Percentiles rank a stretch among this genome's conserved stretches.
phyloP scores from a whole-genome alignment of 1,284 basidiomycete genomes.

The Naganishia sp. region DNA sequence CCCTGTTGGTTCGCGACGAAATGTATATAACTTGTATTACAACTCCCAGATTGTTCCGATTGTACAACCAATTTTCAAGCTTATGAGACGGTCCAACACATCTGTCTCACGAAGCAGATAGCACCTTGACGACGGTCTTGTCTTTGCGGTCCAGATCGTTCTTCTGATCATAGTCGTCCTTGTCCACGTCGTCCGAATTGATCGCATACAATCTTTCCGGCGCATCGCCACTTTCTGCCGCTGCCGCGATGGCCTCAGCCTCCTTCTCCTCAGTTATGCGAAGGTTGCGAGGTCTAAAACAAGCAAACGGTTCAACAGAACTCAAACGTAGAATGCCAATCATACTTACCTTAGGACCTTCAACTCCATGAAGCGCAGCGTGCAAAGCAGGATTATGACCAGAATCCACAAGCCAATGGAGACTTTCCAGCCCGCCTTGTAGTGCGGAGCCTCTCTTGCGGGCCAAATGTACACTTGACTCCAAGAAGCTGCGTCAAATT shows the following conservation, averaged over 20 bases:
- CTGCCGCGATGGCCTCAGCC: slow-evolving; percentile 15
- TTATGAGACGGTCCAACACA: neutral
- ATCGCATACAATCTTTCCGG: neutral
- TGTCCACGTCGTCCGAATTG: slow-evolving; percentile 19
- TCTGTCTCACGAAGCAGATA: slow-evolving; percentile 8
- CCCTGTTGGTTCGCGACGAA: no score
- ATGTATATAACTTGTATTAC: neutral
- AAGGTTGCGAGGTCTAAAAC: slow-evolving; percentile 36
- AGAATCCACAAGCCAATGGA: slow-evolving; percentile 43
- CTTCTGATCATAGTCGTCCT: slow-evolving; percentile 5
- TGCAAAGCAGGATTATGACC: slow-evolving; percentile 38
- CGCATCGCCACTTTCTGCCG: slow-evolving; percentile 5
- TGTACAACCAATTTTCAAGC: no score
- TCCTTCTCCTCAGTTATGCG: slow-evolving; percentile 36
- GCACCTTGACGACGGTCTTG: slow-evolving; percentile 11
- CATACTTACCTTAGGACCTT: slow-evolving; percentile 37
- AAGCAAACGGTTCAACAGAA: neutral
- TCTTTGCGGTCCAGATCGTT: slow-evolving; percentile 8
- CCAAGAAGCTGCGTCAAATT: slow-evolving; percentile 42
- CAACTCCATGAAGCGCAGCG: slow-evolving; percentile 38
- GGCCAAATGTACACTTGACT: slow-evolving; percentile 49
- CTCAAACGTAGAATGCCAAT: neutral
- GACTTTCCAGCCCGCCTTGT: slow-evolving; percentile 45
- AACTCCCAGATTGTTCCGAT: neutral
- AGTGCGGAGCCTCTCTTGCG: slow-evolving; percentile 43